phyloP scores from a whole-genome alignment of 768 basidiomycete species.

The Lactifluus echinatus region DNA sequence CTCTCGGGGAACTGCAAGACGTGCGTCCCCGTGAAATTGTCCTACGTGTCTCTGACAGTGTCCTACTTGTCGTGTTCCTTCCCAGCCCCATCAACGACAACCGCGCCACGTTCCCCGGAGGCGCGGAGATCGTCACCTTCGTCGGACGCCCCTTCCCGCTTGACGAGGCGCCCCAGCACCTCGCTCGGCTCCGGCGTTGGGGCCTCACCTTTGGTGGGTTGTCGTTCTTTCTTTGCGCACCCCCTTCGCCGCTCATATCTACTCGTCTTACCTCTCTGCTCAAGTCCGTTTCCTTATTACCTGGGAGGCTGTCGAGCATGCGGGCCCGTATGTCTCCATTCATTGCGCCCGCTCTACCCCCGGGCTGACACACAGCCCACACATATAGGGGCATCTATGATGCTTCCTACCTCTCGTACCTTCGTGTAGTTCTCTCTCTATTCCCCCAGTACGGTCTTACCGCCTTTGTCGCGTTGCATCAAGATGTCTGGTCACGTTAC shows the following conservation, averaged over 20 bases:
- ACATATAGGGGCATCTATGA: constrained; percentile 71
- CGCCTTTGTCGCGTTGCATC: constrained; percentile 78
- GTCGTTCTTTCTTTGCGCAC: not conserved
- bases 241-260: not conserved
- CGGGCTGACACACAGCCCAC: not conserved
- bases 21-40: constrained; percentile 35
- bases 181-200: constrained; percentile 75
- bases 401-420: constrained; percentile 69
- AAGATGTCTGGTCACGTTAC: constrained; percentile 95
- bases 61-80: not conserved
- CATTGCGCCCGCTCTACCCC: not conserved
- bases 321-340: constrained; percentile 71
- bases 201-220: constrained; percentile 75
- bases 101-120: constrained; percentile 57
- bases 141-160: constrained; percentile 88
- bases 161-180: constrained; percentile 78
- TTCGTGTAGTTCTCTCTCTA: constrained; percentile 57
- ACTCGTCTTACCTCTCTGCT: not conserved
- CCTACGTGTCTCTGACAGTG: constrained; percentile 14
- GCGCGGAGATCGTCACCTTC: constrained; percentile 64
- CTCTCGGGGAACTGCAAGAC: constrained; percentile 76
- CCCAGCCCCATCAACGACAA: constrained; percentile 61
- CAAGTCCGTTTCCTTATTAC: constrained; percentile 87
- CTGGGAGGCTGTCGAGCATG: constrained; percentile 96
- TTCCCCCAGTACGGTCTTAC: constrained; percentile 65